Evolutionary conservation across 2,329 filamentous ascomycete genomes (phyloP).

Genomic region (Fusarium stilboides): DNA sequence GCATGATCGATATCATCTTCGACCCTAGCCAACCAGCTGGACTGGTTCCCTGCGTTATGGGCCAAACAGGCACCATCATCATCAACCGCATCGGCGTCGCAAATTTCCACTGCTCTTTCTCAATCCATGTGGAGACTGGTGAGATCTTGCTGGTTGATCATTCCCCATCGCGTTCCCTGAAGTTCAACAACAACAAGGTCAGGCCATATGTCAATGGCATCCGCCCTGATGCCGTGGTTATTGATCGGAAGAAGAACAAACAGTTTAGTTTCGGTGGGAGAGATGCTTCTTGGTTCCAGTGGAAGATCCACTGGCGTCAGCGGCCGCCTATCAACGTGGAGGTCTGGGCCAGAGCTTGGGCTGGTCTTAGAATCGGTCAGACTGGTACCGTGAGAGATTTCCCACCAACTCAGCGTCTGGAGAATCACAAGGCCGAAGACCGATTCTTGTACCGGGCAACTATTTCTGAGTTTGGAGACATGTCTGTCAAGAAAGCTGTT

Average conservation of each 20-base stretch:
- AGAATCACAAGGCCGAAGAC: background rate
- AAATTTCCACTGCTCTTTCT: background rate
- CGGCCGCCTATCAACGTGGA: background rate
- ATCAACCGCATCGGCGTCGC: background rate
- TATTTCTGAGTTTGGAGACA: background rate
- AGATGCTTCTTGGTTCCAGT: background rate
- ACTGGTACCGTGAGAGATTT: background rate
- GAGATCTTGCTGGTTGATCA: slow-evolving; percentile 1
- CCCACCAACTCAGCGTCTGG: background rate
- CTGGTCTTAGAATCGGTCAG: background rate
- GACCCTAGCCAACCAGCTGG: background rate
- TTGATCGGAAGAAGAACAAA: background rate
- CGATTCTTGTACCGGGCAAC: background rate
- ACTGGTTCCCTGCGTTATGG: background rate
- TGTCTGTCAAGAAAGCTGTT: background rate
- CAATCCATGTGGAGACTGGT: background rate
- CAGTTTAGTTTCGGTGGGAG: background rate
- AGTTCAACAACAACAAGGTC: background rate
- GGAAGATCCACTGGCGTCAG: background rate
- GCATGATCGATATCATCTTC: background rate
- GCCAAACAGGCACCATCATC: background rate
- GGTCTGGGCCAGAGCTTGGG: background rate
- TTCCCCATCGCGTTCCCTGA: background rate
- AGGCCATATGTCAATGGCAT: background rate
- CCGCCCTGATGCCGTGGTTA: background rate